phyloP scores from a whole-genome alignment of 805 yeast genomes.

The Cyberlindnera euphorbiae region DNA sequence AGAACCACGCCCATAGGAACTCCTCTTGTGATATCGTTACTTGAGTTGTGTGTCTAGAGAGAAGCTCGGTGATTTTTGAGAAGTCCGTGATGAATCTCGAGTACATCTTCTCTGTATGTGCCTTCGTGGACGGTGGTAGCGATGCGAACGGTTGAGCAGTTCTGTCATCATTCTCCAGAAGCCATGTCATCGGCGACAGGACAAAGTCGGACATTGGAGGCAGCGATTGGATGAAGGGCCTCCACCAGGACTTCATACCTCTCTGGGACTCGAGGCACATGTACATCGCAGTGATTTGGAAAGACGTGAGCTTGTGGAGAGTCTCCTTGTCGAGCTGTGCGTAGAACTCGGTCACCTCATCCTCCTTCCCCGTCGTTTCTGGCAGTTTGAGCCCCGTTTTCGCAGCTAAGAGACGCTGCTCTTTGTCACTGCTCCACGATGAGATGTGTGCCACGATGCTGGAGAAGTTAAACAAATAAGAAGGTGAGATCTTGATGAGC shows the following conservation, averaged over 20 bases:
- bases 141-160: conserved; percentile 20
- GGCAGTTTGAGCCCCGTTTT: conserved; percentile 5
- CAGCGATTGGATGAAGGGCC: conserved; percentile 59
- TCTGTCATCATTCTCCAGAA: conserved; percentile 26
- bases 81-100: conserved; percentile 43
- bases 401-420: conserved; percentile 3
- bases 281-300: conserved; percentile 54
- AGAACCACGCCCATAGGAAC: conserved; percentile 73
- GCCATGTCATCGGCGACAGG: conserved; percentile 64
- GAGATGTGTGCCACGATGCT: conserved; percentile 44
- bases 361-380: conserved; percentile 7
- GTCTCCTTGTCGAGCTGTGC: conserved; percentile 22
- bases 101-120: conserved; percentile 38
- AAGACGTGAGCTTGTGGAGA: conserved; percentile 46
- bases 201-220: conserved; percentile 53
- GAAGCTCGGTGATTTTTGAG: conserved; percentile 26
- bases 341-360: conserved; percentile 13
- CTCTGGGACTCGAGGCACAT: conserved; percentile 41
- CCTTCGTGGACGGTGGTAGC: conserved; percentile 41
- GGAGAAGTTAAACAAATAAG: conserved; percentile 53
- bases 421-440: conserved; percentile 3
- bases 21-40: conserved; percentile 4
- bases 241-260: conserved; percentile 50
- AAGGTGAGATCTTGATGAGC: conserved; percentile 53
- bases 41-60: conserved; percentile 5